Evolutionary conservation across 768 basidiomycete species (phyloP), one percentile per base, ranked within the genome.

Genomic region (Cystobasidium tubakii): DNA sequence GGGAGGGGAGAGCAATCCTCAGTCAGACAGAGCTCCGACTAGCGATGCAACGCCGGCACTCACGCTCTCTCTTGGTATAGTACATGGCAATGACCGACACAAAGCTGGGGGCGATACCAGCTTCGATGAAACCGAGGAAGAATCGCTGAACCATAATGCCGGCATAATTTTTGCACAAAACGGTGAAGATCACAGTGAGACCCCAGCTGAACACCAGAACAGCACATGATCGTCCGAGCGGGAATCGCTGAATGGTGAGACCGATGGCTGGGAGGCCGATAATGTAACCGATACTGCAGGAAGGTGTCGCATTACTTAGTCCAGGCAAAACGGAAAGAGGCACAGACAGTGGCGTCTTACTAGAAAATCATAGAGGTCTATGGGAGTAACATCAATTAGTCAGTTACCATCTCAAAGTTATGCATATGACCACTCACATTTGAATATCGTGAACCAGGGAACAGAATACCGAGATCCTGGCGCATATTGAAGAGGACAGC

Each of bases 91-190:
- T 66, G 27, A 43, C 43, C 7, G 64, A 33, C 21, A 66, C 64
- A 39, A 66, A 66, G 21, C 33, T 66, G 10, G 64, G 64, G 15
- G 64, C 64, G 60, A 66, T 66, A 31, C 64, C 64, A 19, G 64
- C 64, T 44, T 66, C 64, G 34, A 66, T 66, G 64, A 66, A 66
- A 13, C 64, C 64, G 64, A 66, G 64, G 64, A 66, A 66, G 64
- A 66, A 66, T 6, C 64, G 31, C 34, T 66, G 64, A 17, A 43
- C 64, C 27, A 66, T 34, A 19, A 66, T 66, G 15, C 64, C 64
- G 42, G 64, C 33, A 27, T 66, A 66, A 25, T 66, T 66, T 3
- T 42, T 21, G 44, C 64, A 66, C 6, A 43, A 17, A 15, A 66
- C 64, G 9, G 64, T 66, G 15, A 66, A 6, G 42, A 66, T 66